Conservation (phyloP, 2,329 filamentous ascomycete genomes). For the Arthroderma sp. region DNA sequence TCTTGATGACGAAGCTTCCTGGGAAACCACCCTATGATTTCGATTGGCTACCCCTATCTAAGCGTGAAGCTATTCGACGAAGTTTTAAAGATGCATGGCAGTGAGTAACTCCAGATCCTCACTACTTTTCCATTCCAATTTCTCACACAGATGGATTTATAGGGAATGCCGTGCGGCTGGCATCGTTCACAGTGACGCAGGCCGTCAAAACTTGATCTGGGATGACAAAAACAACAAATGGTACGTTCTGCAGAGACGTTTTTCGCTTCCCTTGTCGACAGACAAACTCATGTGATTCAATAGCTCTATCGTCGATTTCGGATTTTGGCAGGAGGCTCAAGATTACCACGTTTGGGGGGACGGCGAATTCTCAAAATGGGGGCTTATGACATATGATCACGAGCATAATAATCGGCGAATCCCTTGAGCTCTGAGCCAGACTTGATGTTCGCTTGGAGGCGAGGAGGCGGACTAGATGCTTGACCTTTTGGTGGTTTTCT, state of each 20-base stretch:
- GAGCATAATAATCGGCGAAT: too few species aligned
- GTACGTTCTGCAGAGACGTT: not conserved
- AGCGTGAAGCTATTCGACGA: not conserved
- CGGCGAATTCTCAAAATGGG: too few species aligned
- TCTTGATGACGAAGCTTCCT: slow-evolving; percentile 5
- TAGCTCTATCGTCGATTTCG: slow-evolving; percentile 4
- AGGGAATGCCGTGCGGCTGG: not conserved
- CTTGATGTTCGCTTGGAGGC: too few species aligned
- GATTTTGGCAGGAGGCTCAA: not conserved
- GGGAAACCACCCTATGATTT: not conserved
- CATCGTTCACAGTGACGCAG: not conserved
- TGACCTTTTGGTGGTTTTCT: too few species aligned
- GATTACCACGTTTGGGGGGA: too few species aligned
- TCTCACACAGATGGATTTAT: not conserved
- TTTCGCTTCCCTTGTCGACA: not conserved
- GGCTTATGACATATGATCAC: too few species aligned
- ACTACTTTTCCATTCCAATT: not conserved
- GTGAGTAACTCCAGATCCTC: not conserved
- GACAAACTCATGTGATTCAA: not conserved
- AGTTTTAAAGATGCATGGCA: slow-evolving; percentile 2
- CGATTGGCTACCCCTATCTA: not conserved
- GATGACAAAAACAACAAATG: not conserved
- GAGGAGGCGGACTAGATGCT: too few species aligned
- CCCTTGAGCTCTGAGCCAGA: too few species aligned
- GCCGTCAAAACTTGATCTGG: slow-evolving; percentile 3